Base-by-base conservation (phyloP, 2,329 filamentous ascomycete genomes). In the Raffaelea deltoideospora region DNA sequence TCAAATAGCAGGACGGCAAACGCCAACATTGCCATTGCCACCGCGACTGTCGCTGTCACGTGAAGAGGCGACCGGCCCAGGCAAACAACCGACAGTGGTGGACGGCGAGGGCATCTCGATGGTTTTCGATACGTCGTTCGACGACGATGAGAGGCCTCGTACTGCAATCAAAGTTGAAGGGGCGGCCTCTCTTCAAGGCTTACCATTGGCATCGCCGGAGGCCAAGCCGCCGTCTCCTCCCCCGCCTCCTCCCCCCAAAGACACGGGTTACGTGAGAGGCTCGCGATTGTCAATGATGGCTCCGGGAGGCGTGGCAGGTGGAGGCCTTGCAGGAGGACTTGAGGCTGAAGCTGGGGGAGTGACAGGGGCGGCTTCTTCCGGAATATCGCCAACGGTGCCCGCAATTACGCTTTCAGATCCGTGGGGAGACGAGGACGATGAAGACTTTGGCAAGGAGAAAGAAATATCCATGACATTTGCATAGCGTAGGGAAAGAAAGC, bases 401-500 rank as follows among this genome's bases (percentile, higher is more conserved):
- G 62, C 60, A 33, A 55, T 73, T 36, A 49, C 60, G 19, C 48
- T 70, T 22, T 47, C 61, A 42, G 60, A 88, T 67, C 69, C 80
- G 1, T 88, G 83, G 83, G 76, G 70, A 3, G 79, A 72, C 35
- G 47, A 73, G 64, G 64, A 75, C 10, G 64, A 73, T 9, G 66
- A 69, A 31, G 70, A 80, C 36, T 80, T 80, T 59, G 76, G 75
- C 15, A 68, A 71, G 49, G 79, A 85, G 54, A 73, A 75, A 52
- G 79, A 85, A 55, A 81, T 88, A 44, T 69, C 72, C 23, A 80
- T 88, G 79, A 85, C 79, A 43, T 88, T 88, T 71, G 82, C 79
- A 55, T 83, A 48, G 40, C 9, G 10, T 22, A 13, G 18, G 10
- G 13, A 13, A 14, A 31, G 19, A 10, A 19, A 18, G 17, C 10